phyloP scores from a whole-genome alignment of 2,329 filamentous ascomycete genomes.

The Fusarium decemcellulare region DNA sequence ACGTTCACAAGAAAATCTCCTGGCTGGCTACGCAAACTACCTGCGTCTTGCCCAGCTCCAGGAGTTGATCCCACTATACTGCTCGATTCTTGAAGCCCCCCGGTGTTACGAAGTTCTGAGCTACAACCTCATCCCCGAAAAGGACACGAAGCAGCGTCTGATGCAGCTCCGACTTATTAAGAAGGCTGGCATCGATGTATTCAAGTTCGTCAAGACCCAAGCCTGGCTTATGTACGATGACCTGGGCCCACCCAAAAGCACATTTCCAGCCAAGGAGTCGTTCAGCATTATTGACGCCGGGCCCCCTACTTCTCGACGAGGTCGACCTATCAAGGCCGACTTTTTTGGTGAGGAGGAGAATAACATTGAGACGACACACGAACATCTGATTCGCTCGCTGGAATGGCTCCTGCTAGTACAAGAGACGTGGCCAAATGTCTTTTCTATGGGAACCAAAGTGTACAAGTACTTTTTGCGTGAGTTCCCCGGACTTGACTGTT shows the following conservation, averaged over 20 bases:
- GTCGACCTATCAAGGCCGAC: conserved; percentile 76
- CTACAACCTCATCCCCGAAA: conserved; percentile 81
- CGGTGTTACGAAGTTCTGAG: conserved; percentile 80
- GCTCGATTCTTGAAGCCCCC: conserved; percentile 78
- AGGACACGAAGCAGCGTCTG: conserved; percentile 74
- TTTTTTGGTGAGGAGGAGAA: conserved; percentile 77
- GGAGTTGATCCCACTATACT: conserved; percentile 89
- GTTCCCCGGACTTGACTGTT: conserved; percentile 51
- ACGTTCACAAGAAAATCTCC: conserved; percentile 78
- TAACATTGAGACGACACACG: conserved; percentile 72
- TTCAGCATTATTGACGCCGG: conserved; percentile 67
- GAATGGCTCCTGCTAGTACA: conserved; percentile 88
- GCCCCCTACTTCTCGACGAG: conserved; percentile 54
- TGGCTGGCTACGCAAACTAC: conserved; percentile 86
- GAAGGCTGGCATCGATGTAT: conserved; percentile 79
- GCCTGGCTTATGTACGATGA: conserved; percentile 66
- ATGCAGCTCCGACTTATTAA: conserved; percentile 82
- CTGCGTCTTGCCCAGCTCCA: conserved; percentile 80
- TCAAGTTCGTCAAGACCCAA: conserved; percentile 81
- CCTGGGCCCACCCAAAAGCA: conserved; percentile 51
- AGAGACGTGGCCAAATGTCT: conserved; percentile 79
- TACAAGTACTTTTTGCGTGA: conserved; percentile 88
- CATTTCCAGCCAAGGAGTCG: conserved; percentile 57
- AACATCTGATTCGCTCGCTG: conserved; percentile 80
- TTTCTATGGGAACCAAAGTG: conserved; percentile 77